Conservation (phyloP, 2,329 filamentous ascomycete species). For the Cordyceps javanica region DNA sequence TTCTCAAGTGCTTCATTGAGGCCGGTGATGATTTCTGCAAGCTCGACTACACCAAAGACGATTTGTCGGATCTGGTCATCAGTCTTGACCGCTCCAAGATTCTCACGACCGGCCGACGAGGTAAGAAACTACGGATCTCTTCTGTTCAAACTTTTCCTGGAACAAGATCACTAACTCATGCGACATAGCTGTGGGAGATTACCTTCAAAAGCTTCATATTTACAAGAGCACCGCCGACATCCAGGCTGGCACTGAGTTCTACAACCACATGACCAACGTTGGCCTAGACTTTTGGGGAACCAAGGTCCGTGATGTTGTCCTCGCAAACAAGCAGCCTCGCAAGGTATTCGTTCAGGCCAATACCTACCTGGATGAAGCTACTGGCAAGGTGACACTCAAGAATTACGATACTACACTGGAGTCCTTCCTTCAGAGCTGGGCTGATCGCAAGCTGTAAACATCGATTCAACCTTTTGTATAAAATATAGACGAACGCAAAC, state of each 20-base stretch:
- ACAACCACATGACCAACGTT: constrained; percentile 76
- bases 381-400: constrained; percentile 67
- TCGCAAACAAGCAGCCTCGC: constrained; percentile 72
- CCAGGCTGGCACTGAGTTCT: constrained; percentile 69
- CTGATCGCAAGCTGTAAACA: constrained; percentile 48
- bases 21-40: constrained; percentile 84
- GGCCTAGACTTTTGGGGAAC: constrained; percentile 77
- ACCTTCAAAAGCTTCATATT: constrained; percentile 85
- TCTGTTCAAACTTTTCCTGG: too few relatives aligned
- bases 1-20: constrained; percentile 76
- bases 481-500: neutral
- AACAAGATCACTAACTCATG: constrained; percentile 18
- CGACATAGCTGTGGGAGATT: constrained; percentile 64
- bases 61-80: constrained; percentile 76
- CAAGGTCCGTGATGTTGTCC: constrained; percentile 68
- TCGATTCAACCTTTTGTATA: neutral
- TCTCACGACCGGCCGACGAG: constrained; percentile 69
- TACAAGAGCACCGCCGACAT: constrained; percentile 90
- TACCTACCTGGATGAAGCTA: constrained; percentile 63
- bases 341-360: constrained; percentile 95
- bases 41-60: constrained; percentile 65
- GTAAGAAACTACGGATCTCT: constrained; percentile 25
- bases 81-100: constrained; percentile 82
- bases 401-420: constrained; percentile 79
- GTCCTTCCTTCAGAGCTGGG: constrained; percentile 81